phyloP scores from a whole-genome alignment of 225 moss, liverwort and hornwort genomes.

The Polytrichum commune region DNA sequence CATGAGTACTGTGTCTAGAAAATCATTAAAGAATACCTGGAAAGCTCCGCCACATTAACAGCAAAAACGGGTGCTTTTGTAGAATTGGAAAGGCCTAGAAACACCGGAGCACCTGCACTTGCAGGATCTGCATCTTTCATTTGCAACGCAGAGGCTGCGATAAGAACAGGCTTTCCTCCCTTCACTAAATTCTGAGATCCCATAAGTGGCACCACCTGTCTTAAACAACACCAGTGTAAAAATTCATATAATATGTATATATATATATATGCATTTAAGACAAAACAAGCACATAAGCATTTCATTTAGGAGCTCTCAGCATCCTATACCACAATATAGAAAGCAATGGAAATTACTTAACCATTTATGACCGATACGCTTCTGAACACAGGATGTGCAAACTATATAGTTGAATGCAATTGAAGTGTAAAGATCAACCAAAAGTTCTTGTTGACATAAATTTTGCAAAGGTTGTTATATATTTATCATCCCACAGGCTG shows the following conservation, averaged over 20 bases:
- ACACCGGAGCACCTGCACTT: constrained; percentile 46
- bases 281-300: neutral
- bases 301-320: too few species aligned
- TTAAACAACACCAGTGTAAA: neutral
- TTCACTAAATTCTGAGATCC: constrained; percentile 69
- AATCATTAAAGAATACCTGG: constrained; percentile 43
- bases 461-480: too few species aligned
- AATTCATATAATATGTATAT: too few species aligned
- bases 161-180: constrained; percentile 58
- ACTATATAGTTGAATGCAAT: too few species aligned
- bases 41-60: constrained; percentile 45
- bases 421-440: too few species aligned
- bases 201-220: constrained; percentile 68
- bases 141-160: constrained; percentile 46
- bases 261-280: too few species aligned
- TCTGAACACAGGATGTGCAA: too few species aligned
- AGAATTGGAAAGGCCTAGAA: constrained; percentile 67
- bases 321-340: too few species aligned
- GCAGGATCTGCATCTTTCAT: constrained; percentile 42
- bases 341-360: too few species aligned
- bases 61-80: constrained; percentile 71
- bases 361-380: too few species aligned
- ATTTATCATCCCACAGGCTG: too few species aligned
- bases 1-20: neutral
- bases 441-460: too few species aligned